A percentile compares a stretch with the other conserved stretches of the same genome.
phyloP scores from a whole-genome alignment of 163 green algal species.

The Picocystis sp. region DNA sequence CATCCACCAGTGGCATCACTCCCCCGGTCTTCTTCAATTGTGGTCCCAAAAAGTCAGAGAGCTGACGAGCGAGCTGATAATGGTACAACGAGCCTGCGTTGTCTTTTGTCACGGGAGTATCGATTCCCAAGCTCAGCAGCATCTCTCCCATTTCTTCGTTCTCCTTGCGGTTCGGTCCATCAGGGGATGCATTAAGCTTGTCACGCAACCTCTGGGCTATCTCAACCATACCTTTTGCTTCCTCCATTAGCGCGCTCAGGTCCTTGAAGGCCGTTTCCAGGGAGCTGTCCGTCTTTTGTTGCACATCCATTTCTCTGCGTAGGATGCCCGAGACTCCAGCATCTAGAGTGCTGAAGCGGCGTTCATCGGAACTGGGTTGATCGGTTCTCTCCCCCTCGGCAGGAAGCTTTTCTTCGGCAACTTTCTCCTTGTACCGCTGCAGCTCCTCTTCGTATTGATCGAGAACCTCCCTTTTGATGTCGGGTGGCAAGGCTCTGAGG shows the following conservation, averaged over 20 bases:
- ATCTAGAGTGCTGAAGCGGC: background rate
- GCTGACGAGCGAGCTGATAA: conserved; percentile 61
- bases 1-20: conserved; percentile 73
- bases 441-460: too few relatives aligned
- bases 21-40: conserved; percentile 38
- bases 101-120: conserved; percentile 68
- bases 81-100: conserved; percentile 59
- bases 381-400: too few relatives aligned
- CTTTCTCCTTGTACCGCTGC: too few relatives aligned
- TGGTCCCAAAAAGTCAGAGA: conserved; percentile 61
- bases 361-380: too few relatives aligned
- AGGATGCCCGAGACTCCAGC: conserved; percentile 48
- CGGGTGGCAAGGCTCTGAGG: too few relatives aligned
- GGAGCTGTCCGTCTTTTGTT: conserved; percentile 35
- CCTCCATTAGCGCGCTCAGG: conserved; percentile 14
- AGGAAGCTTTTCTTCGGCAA: too few relatives aligned
- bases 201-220: conserved; percentile 58
- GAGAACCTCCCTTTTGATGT: too few relatives aligned
- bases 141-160: conserved; percentile 54
- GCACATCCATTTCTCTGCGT: conserved; percentile 21
- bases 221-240: conserved; percentile 64
- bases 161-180: background rate
- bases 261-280: conserved; percentile 25
- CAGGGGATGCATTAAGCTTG: conserved; percentile 11
- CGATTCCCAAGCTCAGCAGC: conserved; percentile 75